phyloP scores from a whole-genome alignment of 768 basidiomycete genomes.

The Rubroboletus pulcherrimus region DNA sequence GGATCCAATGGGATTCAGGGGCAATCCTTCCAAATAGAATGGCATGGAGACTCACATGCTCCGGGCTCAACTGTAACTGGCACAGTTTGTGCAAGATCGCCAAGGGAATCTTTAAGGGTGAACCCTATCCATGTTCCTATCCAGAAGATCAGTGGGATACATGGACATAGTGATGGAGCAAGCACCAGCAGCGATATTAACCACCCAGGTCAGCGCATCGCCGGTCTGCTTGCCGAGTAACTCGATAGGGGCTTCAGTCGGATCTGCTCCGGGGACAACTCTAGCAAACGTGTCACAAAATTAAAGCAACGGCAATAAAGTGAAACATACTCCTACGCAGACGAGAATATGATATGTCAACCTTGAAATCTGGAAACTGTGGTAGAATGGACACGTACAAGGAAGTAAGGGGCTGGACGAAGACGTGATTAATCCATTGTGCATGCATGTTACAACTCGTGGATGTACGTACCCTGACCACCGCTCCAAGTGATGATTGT shows the following conservation, averaged over 20 bases:
- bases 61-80: constrained; percentile 34
- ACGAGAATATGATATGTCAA: constrained; percentile 14
- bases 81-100: constrained; percentile 42
- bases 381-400: constrained; percentile 40
- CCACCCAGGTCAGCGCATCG: not conserved
- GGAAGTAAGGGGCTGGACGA: constrained; percentile 40
- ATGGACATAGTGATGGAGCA: not conserved
- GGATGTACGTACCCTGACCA: not conserved
- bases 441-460: too few species aligned
- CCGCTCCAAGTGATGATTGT: not conserved
- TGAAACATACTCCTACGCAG: constrained; percentile 28
- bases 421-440: not conserved
- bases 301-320: not conserved
- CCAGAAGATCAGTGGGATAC: not conserved
- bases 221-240: not conserved
- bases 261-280: not conserved
- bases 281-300: not conserved
- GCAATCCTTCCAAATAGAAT: not conserved
- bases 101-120: constrained; percentile 52
- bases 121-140: constrained; percentile 49
- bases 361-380: not conserved
- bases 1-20: constrained; percentile 3
- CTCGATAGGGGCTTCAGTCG: not conserved
- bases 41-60: not conserved
- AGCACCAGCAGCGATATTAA: constrained; percentile 5